Conservation (phyloP, 139 green algal genomes). For the Tetradesmus lagerheimii region DNA sequence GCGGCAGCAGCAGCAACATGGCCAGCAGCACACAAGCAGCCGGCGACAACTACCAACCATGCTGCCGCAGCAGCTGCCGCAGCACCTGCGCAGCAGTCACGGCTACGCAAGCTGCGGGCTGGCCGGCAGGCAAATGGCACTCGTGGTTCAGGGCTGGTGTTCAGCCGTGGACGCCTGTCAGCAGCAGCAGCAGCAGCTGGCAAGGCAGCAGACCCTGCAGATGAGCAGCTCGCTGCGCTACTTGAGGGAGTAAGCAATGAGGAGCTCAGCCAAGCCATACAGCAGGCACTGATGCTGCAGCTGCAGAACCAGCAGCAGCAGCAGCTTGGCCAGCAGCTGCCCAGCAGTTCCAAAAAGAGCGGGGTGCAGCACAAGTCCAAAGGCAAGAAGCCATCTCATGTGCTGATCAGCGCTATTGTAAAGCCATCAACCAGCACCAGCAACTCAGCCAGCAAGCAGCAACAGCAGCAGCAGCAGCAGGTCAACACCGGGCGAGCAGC, state of each 20-base stretch:
- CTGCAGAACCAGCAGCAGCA: not conserved
- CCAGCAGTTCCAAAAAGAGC: not conserved
- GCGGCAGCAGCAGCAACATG: not conserved
- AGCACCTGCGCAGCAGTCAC: not conserved
- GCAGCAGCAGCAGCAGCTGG: not conserved
- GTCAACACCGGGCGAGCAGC: not conserved
- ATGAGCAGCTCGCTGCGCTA: not conserved
- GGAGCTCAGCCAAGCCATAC: not conserved
- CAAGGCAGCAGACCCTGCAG: not conserved
- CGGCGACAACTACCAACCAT: too few species aligned
- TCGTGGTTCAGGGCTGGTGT: not conserved
- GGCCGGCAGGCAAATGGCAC: not conserved
- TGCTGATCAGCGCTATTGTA: not conserved
- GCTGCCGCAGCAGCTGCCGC: not conserved
- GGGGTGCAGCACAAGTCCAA: not conserved
- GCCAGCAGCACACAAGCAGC: not conserved
- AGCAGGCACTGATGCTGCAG: not conserved
- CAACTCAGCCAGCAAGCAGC: not conserved
- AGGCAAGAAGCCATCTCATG: not conserved
- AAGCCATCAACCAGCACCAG: not conserved
- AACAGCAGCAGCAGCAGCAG: not conserved
- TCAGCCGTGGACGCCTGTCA: not conserved
- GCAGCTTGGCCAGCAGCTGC: not conserved
- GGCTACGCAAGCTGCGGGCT: not conserved
- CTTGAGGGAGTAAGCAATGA: not conserved